A percentile compares a stretch with the other conserved stretches of the same genome.
Conservation (phyloP, 2,329 filamentous ascomycete species). For the Colletotrichum sp. region DNA sequence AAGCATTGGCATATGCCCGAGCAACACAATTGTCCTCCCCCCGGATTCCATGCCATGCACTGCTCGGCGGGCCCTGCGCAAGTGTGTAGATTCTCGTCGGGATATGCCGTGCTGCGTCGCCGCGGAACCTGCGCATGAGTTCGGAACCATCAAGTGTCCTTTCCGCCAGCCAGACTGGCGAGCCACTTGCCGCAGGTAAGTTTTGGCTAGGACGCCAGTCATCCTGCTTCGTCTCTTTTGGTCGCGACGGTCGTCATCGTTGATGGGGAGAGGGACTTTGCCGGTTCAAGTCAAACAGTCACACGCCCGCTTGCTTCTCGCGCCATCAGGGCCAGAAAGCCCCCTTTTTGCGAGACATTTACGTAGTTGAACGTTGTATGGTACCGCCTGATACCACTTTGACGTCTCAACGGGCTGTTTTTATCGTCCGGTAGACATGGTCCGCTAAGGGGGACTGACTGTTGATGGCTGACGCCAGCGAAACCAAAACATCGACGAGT, state of each 20-base stretch:
- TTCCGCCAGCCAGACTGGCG: not conserved
- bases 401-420: not conserved
- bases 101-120: not conserved
- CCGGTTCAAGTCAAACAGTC: not conserved
- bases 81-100: not conserved
- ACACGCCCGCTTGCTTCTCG: not conserved
- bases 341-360: not conserved
- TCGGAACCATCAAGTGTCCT: not conserved
- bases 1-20: not conserved
- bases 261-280: not conserved
- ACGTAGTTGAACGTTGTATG: not conserved
- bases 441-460: not conserved
- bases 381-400: not conserved
- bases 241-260: not conserved
- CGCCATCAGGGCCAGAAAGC: not conserved
- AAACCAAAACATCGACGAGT: not conserved
- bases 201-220: not conserved
- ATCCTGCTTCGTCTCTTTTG: not conserved
- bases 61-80: not conserved
- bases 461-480: not conserved
- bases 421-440: not conserved
- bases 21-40: not conserved
- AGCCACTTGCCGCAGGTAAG: not conserved
- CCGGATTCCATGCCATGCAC: not conserved
- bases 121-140: not conserved